phyloP scores from a whole-genome alignment of 345 rosid genomes.

The Aurinia saxatilis region DNA sequence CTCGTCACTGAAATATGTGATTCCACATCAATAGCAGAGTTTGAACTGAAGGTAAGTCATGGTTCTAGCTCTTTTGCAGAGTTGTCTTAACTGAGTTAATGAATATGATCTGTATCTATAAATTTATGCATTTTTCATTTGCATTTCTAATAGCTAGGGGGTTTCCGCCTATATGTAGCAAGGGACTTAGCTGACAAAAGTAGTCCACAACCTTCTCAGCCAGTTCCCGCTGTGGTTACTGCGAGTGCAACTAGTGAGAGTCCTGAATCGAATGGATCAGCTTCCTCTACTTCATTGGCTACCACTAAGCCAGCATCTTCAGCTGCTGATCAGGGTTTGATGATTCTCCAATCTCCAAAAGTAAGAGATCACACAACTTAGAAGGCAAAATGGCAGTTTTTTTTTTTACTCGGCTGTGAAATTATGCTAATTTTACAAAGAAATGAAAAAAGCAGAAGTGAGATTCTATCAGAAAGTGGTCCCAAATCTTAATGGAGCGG shows the following conservation, averaged over 20 bases:
- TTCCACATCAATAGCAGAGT: conserved; percentile 69
- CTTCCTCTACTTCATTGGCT: conserved; percentile 55
- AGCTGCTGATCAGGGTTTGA: conserved; percentile 77
- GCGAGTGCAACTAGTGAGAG: conserved; percentile 19
- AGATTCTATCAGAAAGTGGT: background rate
- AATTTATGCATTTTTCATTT: conserved; percentile 4
- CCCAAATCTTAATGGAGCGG: background rate
- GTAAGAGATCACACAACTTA: conserved; percentile 36
- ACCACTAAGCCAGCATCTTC: conserved; percentile 42
- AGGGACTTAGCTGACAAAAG: conserved; percentile 40
- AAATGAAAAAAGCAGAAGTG: background rate
- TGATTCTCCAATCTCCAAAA: conserved; percentile 75
- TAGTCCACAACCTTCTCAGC: conserved; percentile 34
- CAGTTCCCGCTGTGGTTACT: conserved; percentile 31
- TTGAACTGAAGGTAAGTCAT: conserved; percentile 65
- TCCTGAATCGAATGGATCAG: conserved; percentile 34
- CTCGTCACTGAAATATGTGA: conserved; percentile 67
- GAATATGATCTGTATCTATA: conserved; percentile 7
- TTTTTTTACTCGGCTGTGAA: background rate
- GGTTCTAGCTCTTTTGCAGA: background rate
- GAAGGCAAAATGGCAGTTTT: background rate
- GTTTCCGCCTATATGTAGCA: conserved; percentile 62
- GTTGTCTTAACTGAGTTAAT: background rate
- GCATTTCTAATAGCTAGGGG: conserved; percentile 51
- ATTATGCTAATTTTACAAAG: background rate